Evolutionary conservation across 305 asterid genomes (phyloP).

Genomic region (Andrographis paniculata): DNA sequence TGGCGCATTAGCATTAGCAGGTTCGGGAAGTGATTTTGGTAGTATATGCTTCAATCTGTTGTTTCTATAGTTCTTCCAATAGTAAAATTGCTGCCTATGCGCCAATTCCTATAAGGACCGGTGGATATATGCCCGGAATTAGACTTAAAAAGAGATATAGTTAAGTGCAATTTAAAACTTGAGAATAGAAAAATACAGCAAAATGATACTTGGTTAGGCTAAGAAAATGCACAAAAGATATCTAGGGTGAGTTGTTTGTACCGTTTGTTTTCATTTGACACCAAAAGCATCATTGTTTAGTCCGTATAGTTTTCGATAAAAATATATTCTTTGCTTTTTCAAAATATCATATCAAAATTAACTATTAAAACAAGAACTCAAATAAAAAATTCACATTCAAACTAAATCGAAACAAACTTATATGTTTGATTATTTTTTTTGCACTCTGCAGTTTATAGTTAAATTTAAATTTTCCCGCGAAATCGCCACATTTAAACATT

Average conservation of each 20-base stretch:
- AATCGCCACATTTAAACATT: no score
- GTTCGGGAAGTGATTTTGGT: constrained; percentile 78
- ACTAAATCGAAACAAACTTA: no score
- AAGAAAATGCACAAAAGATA: not conserved
- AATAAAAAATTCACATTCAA: no score
- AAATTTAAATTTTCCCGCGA: no score
- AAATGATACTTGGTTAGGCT: not conserved
- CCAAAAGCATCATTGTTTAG: no score
- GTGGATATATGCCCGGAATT: not conserved
- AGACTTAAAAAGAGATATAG: not conserved
- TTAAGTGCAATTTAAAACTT: not conserved
- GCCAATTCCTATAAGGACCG: constrained; percentile 69
- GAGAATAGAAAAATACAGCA: not conserved
- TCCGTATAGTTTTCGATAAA: no score
- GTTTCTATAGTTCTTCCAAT: constrained; percentile 86
- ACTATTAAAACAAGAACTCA: no score
- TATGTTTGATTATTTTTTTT: no score
- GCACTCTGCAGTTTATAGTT: no score
- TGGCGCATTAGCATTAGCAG: constrained; percentile 29
- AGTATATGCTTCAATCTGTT: constrained; percentile 91
- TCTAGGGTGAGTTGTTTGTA: not conserved
- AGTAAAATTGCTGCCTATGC: constrained; percentile 87
- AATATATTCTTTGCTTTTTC: no score
- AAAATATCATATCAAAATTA: no score
- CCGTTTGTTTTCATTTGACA: no score